Conservation (phyloP, 805 yeast species). For the Metschnikowia arizonensis region DNA sequence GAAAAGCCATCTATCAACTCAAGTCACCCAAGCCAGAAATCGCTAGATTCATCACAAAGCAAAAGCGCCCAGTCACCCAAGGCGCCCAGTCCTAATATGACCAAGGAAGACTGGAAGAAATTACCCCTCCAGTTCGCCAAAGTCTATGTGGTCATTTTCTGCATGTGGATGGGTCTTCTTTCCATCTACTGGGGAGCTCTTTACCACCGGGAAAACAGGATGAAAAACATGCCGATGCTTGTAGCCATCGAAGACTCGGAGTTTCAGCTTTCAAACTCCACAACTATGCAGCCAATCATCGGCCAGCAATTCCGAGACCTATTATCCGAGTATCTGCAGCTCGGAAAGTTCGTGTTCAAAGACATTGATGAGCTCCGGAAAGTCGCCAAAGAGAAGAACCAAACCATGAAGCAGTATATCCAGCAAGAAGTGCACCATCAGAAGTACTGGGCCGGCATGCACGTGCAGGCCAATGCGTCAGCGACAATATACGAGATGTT, state of each 20-base stretch:
- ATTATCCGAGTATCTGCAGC: conserved; percentile 11
- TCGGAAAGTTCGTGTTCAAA: conserved; percentile 21
- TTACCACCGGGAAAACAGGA: conserved; percentile 27
- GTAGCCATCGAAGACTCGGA: conserved; percentile 33
- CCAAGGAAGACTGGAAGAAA: conserved; percentile 13
- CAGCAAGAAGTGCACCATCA: conserved; percentile 24
- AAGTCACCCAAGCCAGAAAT: too few relatives aligned
- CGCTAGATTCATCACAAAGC: too few relatives aligned
- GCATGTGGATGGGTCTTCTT: conserved; percentile 28
- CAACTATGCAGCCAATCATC: conserved; percentile 18
- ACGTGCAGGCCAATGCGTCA: conserved; percentile 27
- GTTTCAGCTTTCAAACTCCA: conserved; percentile 18
- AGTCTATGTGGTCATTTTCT: conserved; percentile 21
- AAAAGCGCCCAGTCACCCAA: neutral
- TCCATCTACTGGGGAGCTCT: conserved; percentile 42
- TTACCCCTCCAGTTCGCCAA: conserved; percentile 13
- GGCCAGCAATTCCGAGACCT: conserved; percentile 20
- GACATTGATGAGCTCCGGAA: conserved; percentile 13
- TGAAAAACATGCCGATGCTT: conserved; percentile 32
- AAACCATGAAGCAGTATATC: conserved; percentile 20
- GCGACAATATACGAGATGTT: conserved; percentile 19
- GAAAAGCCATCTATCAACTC: neutral
- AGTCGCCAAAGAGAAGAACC: conserved; percentile 19
- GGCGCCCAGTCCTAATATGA: conserved; percentile 5
- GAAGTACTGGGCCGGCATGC: conserved; percentile 29